phyloP scores from a whole-genome alignment of 2,329 filamentous ascomycete species.

The Colletotrichum sp. region DNA sequence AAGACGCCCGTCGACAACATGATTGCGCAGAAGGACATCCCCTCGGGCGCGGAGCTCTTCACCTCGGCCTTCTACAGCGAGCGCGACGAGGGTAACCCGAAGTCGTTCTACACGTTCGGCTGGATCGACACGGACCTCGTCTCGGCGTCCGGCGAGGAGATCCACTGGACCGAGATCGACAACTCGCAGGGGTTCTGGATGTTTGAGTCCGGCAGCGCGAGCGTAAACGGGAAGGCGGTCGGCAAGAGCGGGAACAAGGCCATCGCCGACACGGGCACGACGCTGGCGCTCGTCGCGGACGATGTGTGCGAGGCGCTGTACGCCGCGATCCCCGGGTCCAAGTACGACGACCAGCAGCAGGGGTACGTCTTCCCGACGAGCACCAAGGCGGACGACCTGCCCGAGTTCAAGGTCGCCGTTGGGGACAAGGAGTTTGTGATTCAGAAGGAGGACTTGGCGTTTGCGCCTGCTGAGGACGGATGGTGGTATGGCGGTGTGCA shows the following conservation, averaged over 20 bases:
- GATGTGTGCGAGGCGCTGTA: slow-evolving; percentile 27
- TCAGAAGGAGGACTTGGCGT: slow-evolving; percentile 14
- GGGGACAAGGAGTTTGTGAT: slow-evolving; percentile 51
- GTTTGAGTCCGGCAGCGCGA: slow-evolving; percentile 62
- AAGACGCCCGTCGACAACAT: slow-evolving; percentile 80
- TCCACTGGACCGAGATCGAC: slow-evolving; percentile 68
- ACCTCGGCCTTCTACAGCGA: slow-evolving; percentile 16
- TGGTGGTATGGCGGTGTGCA: slow-evolving; percentile 18
- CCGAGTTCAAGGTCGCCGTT: slow-evolving; percentile 58
- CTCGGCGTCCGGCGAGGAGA: slow-evolving; percentile 54
- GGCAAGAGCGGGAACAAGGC: slow-evolving; percentile 47
- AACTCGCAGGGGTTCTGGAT: slow-evolving; percentile 72
- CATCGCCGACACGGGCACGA: slow-evolving; percentile 66
- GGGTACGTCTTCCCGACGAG: slow-evolving; percentile 48
- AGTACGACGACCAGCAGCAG: slow-evolving; percentile 23
- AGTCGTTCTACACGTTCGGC: slow-evolving; percentile 76
- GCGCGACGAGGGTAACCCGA: slow-evolving; percentile 51
- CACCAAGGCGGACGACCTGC: slow-evolving; percentile 32
- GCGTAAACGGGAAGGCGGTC: slow-evolving; percentile 48
- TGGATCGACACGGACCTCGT: slow-evolving; percentile 69
- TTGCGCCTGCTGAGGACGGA: slow-evolving; percentile 3
- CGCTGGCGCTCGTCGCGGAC: slow-evolving; percentile 56
- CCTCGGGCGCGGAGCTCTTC: slow-evolving; percentile 59
- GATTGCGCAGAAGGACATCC: slow-evolving; percentile 72
- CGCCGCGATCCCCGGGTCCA: slow-evolving; percentile 24